These are phyloP conservation scores for Myxozyma monticola DNA, from an alignment of 805 yeast genomes.

Conservation along the genomic window DNA sequence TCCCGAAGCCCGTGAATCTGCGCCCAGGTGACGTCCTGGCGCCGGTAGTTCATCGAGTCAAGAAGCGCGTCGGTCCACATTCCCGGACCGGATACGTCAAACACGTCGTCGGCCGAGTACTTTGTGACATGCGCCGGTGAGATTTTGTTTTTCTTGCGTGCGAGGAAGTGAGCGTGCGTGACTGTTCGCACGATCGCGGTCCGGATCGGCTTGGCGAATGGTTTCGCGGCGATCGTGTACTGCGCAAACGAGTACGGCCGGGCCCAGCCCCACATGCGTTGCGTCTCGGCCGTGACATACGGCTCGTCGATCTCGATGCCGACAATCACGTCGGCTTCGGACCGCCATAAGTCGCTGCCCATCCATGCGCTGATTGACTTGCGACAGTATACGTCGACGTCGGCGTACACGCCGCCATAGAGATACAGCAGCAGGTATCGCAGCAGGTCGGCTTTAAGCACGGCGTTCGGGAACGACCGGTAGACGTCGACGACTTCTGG, in stretches of 20 bases:
- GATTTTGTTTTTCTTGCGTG: constrained; percentile 2
- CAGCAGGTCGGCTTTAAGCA: constrained; percentile 26
- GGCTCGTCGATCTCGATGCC: constrained; percentile 30
- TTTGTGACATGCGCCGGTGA: constrained; percentile 5
- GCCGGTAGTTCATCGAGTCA: constrained; percentile 21
- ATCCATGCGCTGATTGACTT: constrained; percentile 28
- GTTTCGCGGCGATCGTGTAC: constrained; percentile 24
- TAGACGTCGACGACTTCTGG: constrained; percentile 27
- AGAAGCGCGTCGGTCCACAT: constrained; percentile 28
- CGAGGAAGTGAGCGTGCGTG: constrained; percentile 25
- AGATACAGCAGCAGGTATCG: constrained; percentile 28
- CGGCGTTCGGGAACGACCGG: constrained; percentile 18
- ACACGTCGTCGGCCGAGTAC: constrained; percentile 20
- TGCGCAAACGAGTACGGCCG: constrained; percentile 25
- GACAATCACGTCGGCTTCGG: constrained; percentile 21
- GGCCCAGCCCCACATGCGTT: constrained; percentile 21
- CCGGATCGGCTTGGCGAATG: constrained; percentile 26
- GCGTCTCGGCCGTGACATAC: constrained; percentile 20
- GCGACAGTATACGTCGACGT: constrained; percentile 29
- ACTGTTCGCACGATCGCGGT: constrained; percentile 22
- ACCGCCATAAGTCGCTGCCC: constrained; percentile 11
- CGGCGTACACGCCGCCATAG: constrained; percentile 31
- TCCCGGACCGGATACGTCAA: constrained; percentile 26
- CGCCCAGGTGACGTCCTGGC: constrained; percentile 24
- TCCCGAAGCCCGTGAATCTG: constrained; percentile 7